Percentiles rank a stretch among this genome's conserved stretches.
These are phyloP conservation scores for Arxiozyma telluris DNA, from an alignment of 1,139 yeast genomes.

Conservation along the genomic window DNA sequence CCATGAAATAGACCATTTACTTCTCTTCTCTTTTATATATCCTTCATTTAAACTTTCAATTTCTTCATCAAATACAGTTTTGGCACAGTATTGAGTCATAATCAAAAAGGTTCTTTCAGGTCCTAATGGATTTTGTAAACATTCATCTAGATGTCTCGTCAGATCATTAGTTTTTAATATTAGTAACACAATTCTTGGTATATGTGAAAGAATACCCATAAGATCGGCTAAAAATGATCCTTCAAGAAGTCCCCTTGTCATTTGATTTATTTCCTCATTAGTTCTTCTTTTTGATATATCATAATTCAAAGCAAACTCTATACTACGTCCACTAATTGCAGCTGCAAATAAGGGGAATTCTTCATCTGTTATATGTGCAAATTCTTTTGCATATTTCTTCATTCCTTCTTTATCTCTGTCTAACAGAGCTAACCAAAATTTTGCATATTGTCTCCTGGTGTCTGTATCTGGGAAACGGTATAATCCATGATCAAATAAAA, in stretches of 20 bases:
- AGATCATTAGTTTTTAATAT: slow-evolving; percentile 91
- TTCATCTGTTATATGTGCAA: slow-evolving; percentile 74
- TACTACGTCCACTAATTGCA: slow-evolving; percentile 88
- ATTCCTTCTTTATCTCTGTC: slow-evolving; percentile 59
- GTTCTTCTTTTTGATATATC: slow-evolving; percentile 50
- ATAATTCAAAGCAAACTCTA: slow-evolving; percentile 56
- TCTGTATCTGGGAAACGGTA: slow-evolving; percentile 75
- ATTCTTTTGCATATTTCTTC: slow-evolving; percentile 62
- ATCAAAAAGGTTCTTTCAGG: slow-evolving; percentile 82
- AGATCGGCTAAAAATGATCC: slow-evolving; percentile 63
- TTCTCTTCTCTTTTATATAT: slow-evolving; percentile 13
- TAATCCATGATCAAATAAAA: slow-evolving; percentile 90
- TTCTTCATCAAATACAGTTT: slow-evolving; percentile 62
- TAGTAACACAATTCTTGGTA: slow-evolving; percentile 79
- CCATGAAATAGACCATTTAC: slow-evolving; percentile 37
- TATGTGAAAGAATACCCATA: slow-evolving; percentile 67
- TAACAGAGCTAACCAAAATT: slow-evolving; percentile 83
- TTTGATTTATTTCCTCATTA: slow-evolving; percentile 48
- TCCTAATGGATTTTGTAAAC: slow-evolving; percentile 73
- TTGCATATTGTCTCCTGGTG: slow-evolving; percentile 76
- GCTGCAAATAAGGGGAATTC: slow-evolving; percentile 82
- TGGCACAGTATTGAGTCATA: slow-evolving; percentile 84
- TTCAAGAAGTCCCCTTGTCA: slow-evolving; percentile 53
- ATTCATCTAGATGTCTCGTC: slow-evolving; percentile 80
- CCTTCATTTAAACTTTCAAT: slow-evolving; percentile 35